Evolutionary conservation across 495 filamentous ascomycete species (phyloP), one percentile per base, ranked within the genome.

Genomic region (Gamarada debralockiae): DNA sequence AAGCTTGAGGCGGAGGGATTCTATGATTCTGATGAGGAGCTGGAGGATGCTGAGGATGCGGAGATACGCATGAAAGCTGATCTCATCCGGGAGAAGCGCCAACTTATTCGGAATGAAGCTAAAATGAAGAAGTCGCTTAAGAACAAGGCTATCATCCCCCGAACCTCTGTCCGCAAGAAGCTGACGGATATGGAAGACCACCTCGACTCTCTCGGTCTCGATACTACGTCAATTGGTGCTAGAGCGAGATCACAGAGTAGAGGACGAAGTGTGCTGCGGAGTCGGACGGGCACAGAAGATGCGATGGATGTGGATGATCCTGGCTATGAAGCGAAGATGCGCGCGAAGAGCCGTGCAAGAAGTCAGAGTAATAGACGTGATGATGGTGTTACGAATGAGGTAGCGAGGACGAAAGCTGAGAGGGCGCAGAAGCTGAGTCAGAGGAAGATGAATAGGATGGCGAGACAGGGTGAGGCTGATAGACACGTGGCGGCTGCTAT

Each of bases 381-480:
- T 27, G 92, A 96, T 50, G 93, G 93, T 73, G 80, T 90, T 12
- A 71, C 68, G 39, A 75, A 82, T 51, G 74, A 73, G 61, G 67
- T 64, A 36, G 73, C 78, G 25, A 78, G 90, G 55, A 79, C 72
- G 21, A 91, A 90, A 76, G 91, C 87, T 15, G 95, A 97, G 67
- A 83, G 84, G 60, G 69, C 90, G 65, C 75, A 78, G 59, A 97
- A 96, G 78, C 69, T 98, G 63, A 78, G 84, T 58, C 93, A 98
- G 83, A 90, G 91, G 79, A 89, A 90, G 84, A 97, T 95, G 91
- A 97, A 98, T 74, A 78, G 92, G 55, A 92, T 95, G 87, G 93
- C 93, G 38, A 83, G 92, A 66, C 84, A 88, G 76, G 93, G 93
- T 72, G 93, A 98, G 75, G 91, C 90, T 33, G 93, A 98, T 81